Percentiles rank a stretch among this genome's conserved stretches.
Evolutionary conservation across 306 rosid genomes (phyloP).

Genomic region (Rosa lucieae): DNA sequence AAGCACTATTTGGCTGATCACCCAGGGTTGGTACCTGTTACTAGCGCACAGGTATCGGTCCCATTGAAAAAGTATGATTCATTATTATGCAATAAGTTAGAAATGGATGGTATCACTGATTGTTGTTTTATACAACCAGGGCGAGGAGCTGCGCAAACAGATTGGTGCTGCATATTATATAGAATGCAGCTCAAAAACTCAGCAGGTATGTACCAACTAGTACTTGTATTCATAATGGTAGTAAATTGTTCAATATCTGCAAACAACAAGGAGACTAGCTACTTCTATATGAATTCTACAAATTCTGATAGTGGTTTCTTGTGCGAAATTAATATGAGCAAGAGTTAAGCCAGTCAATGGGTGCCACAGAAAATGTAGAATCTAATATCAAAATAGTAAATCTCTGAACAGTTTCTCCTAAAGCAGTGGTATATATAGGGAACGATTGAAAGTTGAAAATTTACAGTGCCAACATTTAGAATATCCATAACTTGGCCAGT

Average conservation of each 20-base stretch:
- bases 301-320: neutral
- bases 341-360: neutral
- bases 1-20: conserved; percentile 82
- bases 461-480: neutral
- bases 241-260: neutral
- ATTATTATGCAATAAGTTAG: conserved; percentile 15
- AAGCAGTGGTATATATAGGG: neutral
- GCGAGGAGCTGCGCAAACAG: conserved; percentile 91
- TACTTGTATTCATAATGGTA: conserved; percentile 8
- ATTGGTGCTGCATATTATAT: conserved; percentile 75
- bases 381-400: neutral
- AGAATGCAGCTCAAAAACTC: conserved; percentile 97
- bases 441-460: neutral
- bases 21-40: conserved; percentile 85
- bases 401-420: neutral
- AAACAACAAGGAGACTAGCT: neutral
- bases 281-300: neutral
- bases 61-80: conserved; percentile 16
- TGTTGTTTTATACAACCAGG: conserved; percentile 48
- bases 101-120: conserved; percentile 9
- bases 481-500: neutral
- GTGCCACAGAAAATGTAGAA: neutral
- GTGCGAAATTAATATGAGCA: neutral
- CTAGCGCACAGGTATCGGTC: conserved; percentile 67
- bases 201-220: conserved; percentile 58